phyloP scores from a whole-genome alignment of 129 eudicot genomes.

The Silybum marianum region DNA sequence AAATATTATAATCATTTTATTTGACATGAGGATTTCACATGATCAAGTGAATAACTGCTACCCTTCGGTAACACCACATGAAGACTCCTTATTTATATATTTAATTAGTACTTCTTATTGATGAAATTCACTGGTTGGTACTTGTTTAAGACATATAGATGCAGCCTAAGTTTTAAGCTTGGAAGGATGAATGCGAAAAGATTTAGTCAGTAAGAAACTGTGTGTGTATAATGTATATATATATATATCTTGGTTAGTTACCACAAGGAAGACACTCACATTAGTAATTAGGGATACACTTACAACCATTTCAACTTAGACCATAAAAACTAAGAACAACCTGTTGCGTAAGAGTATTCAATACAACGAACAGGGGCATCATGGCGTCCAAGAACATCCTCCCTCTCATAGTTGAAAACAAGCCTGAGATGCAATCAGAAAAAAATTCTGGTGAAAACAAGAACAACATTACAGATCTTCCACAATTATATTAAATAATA shows the following conservation, averaged over 20 bases:
- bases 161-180: background rate
- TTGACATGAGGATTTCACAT: background rate
- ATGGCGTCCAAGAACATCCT: conserved; percentile 84
- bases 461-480: background rate
- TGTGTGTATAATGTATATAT: too few species aligned
- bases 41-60: background rate
- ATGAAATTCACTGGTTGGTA: background rate
- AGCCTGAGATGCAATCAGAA: conserved; percentile 54
- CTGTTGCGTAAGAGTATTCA: conserved; percentile 90
- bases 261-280: background rate
- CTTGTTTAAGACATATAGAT: background rate
- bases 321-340: conserved; percentile 35
- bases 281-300: background rate
- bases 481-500: background rate
- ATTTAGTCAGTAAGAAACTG: background rate
- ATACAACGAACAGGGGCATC: conserved; percentile 94
- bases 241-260: too few species aligned
- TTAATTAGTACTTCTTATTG: background rate
- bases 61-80: background rate
- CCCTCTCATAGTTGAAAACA: conserved; percentile 71
- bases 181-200: background rate
- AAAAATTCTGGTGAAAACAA: background rate
- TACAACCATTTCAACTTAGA: conserved; percentile 6
- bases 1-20: background rate
- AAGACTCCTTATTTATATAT: background rate